Evolutionary conservation across 1,284 basidiomycete species (phyloP), one percentile per base, ranked within the genome.

Genomic region (Ustilago bromivora): DNA sequence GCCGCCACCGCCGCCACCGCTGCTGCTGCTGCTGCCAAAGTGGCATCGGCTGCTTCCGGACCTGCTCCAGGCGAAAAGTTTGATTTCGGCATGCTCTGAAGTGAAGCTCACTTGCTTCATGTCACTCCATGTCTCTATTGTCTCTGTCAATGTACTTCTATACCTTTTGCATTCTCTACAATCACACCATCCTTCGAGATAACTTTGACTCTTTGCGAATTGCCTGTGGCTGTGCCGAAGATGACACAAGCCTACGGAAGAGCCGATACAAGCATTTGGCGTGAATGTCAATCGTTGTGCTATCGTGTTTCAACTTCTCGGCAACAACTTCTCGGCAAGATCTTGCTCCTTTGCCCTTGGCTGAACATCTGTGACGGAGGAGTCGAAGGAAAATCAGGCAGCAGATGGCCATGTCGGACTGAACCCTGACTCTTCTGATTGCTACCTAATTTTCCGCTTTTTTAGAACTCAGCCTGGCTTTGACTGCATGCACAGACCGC

Each of bases 61-160:
- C 80, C 81, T 36, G 74, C 72, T 17, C 81, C 81, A 23, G 81
- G 81, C 17, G 80, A 83, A 17, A 78, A 76, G 56, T 83, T 79
- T 58, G 80, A 83, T 59, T 79, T 83, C 61, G 73, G 75, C 47
- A 75, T 75, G 2, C 79, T 82, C 74, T 83, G 81, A 40, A 58
- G 7, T 4, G 5, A 2, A 41, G 13, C 15, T 41, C 32, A 52
- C 57, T 54, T 43, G 23, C 36, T 40, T 41, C 23, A 38, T 31
- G n/a, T 15, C 15, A 57, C 23, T 17, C 4, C 43, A 46, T 43
- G 23, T 60, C 52, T 63, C 52, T 38, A 38, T 31, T 66, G 64
- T 71, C 60, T 66, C 36, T 51, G 60, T 63, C 47, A 55, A 62
- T 66, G 69, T 71, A 71, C 63, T 59, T 46, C 57, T 71, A 71